phyloP scores from a whole-genome alignment of 441 rosid species.

The Pelargonium citronellum region DNA sequence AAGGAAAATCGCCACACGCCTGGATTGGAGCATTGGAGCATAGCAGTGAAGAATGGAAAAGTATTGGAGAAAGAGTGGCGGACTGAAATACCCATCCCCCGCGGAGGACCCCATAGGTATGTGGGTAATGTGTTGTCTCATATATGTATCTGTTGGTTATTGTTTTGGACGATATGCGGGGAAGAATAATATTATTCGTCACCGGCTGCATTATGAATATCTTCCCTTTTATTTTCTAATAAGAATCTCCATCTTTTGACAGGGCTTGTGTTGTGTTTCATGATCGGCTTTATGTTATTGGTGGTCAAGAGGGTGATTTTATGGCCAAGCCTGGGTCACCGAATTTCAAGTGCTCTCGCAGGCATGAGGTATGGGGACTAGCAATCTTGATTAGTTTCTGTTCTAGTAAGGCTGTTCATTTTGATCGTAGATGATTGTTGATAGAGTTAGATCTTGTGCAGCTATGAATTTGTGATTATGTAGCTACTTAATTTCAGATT shows the following conservation, averaged over 20 bases:
- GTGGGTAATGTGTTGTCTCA: constrained; percentile 14
- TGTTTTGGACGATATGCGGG: neutral
- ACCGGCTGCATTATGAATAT: no score
- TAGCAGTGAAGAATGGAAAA: constrained; percentile 78
- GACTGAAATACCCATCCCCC: constrained; percentile 80
- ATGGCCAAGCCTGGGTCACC: constrained; percentile 99
- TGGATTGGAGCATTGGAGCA: constrained; percentile 83
- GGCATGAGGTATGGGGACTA: constrained; percentile 51
- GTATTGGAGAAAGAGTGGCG: constrained; percentile 76
- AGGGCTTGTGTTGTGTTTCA: constrained; percentile 75
- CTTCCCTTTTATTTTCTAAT: no score
- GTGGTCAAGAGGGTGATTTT: constrained; percentile 98
- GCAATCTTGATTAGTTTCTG: no score
- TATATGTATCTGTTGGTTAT: constrained; percentile 4
- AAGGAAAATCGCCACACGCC: constrained; percentile 82
- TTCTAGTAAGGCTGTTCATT: no score
- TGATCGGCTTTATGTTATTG: constrained; percentile 67
- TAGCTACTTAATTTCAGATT: no score
- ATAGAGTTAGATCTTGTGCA: no score
- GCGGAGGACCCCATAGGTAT: constrained; percentile 93
- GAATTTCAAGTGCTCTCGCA: constrained; percentile 89
- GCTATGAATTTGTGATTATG: no score
- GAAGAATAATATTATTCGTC: no score
- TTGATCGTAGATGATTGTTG: no score
- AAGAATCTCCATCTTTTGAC: no score